Evolutionary conservation across 2,329 filamentous ascomycete genomes (phyloP).

Genomic region (Ophiostoma perfectum): DNA sequence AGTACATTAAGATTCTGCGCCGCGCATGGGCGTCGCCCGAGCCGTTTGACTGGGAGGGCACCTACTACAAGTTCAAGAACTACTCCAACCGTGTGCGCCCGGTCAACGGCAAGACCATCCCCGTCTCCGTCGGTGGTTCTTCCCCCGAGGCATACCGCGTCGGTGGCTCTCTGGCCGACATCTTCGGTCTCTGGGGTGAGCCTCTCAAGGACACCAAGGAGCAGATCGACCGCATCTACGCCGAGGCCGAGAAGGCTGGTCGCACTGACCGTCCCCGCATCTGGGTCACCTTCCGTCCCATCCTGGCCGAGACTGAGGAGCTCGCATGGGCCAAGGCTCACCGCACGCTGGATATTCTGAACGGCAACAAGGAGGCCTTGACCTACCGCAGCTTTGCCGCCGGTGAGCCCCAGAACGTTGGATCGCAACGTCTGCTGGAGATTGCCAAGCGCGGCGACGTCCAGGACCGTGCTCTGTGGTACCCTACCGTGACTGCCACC

Average conservation of each 20-base stretch:
- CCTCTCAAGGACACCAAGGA: constrained; percentile 59
- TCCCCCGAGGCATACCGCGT: constrained; percentile 55
- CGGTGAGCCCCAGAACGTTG: constrained; percentile 50
- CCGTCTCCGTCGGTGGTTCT: constrained; percentile 55
- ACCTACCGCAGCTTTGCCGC: constrained; percentile 28
- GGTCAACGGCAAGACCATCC: constrained; percentile 45
- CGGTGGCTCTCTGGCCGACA: constrained; percentile 54
- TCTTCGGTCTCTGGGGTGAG: constrained; percentile 60
- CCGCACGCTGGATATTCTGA: constrained; percentile 48
- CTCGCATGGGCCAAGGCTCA: constrained; percentile 58
- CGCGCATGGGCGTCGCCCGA: constrained; percentile 53
- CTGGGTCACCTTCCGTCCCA: constrained; percentile 61
- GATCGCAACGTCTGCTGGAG: constrained; percentile 53
- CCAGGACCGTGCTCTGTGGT: constrained; percentile 58
- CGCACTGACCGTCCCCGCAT: constrained; percentile 52
- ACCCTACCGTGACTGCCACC: constrained; percentile 56
- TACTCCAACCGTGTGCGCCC: constrained; percentile 52
- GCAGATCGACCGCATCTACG: constrained; percentile 57
- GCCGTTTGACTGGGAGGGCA: constrained; percentile 57
- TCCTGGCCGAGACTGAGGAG: constrained; percentile 56
- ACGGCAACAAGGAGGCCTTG: constrained; percentile 33
- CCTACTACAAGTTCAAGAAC: constrained; percentile 55
- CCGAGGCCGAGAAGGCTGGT: constrained; percentile 53
- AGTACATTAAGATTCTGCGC: constrained; percentile 57
- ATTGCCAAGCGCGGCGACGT: constrained; percentile 53